Conservation (phyloP, 2,329 filamentous ascomycete genomes). For the Fusarium sp. region DNA sequence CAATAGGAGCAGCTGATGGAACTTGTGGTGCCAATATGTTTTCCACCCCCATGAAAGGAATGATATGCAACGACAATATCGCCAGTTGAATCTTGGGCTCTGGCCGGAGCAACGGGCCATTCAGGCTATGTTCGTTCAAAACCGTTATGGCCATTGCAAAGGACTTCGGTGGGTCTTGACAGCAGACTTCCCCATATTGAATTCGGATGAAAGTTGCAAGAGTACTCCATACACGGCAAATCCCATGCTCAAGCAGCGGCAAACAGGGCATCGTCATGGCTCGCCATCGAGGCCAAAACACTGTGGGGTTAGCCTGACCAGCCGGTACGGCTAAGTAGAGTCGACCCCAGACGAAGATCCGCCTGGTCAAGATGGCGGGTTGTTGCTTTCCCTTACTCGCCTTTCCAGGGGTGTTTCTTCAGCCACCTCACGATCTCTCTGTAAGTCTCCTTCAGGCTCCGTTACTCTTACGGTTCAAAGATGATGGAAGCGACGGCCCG, state of each 20-base stretch:
- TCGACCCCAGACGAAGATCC: conserved; percentile 17
- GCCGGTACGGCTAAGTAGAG: conserved; percentile 30
- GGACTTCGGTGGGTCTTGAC: conserved; percentile 1
- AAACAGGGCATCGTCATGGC: conserved; percentile 5
- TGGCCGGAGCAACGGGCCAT: conserved; percentile 12
- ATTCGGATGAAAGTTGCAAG: not conserved
- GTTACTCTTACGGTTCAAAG: conserved; percentile 16
- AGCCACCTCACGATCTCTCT: conserved; percentile 20
- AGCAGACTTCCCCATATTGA: conserved; percentile 1
- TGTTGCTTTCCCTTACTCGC: conserved; percentile 15
- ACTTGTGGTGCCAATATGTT: not conserved
- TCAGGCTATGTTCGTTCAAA: conserved; percentile 1
- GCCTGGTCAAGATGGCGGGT: conserved; percentile 27
- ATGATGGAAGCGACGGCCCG: conserved; percentile 42
- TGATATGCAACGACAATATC: not conserved
- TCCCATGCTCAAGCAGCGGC: conserved; percentile 1
- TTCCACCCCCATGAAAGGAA: not conserved
- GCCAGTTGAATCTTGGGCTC: not conserved
- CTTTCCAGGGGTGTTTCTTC: conserved; percentile 15
- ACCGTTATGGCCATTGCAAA: not conserved
- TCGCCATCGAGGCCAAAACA: not conserved
- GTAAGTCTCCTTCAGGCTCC: conserved; percentile 5
- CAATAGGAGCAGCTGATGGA: not conserved
- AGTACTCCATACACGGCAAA: not conserved
- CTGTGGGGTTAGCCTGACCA: conserved; percentile 14